These are phyloP conservation scores for Medicago truncatula DNA, from an alignment of 306 rosid species.

Conservation along the genomic window DNA sequence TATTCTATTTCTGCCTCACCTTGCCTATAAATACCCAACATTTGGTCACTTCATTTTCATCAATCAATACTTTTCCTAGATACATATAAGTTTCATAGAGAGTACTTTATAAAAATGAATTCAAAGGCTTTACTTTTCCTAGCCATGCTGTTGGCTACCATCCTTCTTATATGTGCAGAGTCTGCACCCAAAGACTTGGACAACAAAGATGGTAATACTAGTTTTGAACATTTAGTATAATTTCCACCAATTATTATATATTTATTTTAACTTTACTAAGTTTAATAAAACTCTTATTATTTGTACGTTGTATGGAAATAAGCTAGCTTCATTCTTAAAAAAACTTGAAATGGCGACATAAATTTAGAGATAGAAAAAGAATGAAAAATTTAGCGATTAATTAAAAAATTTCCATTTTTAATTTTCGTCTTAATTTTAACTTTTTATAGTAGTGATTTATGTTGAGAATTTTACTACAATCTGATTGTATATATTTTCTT, in stretches of 20 bases:
- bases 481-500: too few relatives aligned
- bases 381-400: too few relatives aligned
- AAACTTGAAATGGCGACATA: too few relatives aligned
- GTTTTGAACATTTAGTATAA: not conserved
- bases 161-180: not conserved
- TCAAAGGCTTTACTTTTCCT: not conserved
- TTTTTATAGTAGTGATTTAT: not conserved
- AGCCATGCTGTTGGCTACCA: not conserved
- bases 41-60: not conserved
- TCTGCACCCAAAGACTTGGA: not conserved
- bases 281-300: too few relatives aligned
- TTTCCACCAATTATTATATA: too few relatives aligned
- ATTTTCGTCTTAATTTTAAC: too few relatives aligned
- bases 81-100: not conserved
- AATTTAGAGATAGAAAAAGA: too few relatives aligned
- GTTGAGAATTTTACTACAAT: too few relatives aligned
- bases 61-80: not conserved
- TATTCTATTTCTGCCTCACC: not conserved
- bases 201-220: not conserved
- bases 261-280: too few relatives aligned
- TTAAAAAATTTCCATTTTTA: too few relatives aligned
- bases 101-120: not conserved
- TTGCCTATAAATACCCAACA: conserved; percentile 15
- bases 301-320: too few relatives aligned
- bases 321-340: too few relatives aligned